phyloP scores from a whole-genome alignment of 208 protist species.

The Leishmania major region DNA sequence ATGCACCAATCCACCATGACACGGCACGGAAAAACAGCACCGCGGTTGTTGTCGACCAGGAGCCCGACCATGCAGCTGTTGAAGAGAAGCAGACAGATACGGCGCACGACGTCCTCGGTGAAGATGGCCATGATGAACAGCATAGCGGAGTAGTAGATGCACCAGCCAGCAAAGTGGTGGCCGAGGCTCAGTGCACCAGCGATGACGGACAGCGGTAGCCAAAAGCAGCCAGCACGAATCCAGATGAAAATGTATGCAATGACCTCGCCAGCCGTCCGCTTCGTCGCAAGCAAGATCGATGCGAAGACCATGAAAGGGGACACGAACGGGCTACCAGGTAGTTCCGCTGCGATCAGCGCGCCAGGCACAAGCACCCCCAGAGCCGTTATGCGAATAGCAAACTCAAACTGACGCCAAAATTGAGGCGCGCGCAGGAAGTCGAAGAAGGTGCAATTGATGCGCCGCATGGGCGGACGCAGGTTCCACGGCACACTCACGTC shows the following conservation, averaged over 20 bases:
- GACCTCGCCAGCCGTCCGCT: constrained; percentile 71
- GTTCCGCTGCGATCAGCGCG: constrained; percentile 56
- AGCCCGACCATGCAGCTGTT: constrained; percentile 84
- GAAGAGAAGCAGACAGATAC: constrained; percentile 88
- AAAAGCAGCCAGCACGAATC: constrained; percentile 70
- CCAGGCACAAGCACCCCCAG: constrained; percentile 66
- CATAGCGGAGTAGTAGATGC: constrained; percentile 71
- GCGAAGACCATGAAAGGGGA: constrained; percentile 72
- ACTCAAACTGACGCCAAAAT: constrained; percentile 86
- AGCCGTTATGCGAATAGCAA: constrained; percentile 71
- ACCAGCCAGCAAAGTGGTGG: constrained; percentile 69
- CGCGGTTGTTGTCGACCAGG: constrained; percentile 38
- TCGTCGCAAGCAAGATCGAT: constrained; percentile 63
- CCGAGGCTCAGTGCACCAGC: constrained; percentile 61
- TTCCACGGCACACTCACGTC: constrained; percentile 76
- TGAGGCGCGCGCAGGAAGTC: constrained; percentile 54
- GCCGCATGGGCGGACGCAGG: constrained; percentile 35
- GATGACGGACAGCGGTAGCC: constrained; percentile 77
- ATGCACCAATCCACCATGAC: constrained; percentile 90
- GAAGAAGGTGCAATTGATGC: constrained; percentile 58
- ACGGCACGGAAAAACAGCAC: constrained; percentile 56
- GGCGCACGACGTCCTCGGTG: constrained; percentile 70
- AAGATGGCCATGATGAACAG: constrained; percentile 85
- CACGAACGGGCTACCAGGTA: constrained; percentile 63
- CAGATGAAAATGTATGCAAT: constrained; percentile 77